Base-by-base conservation (phyloP, 768 basidiomycete species). In the Dentipellis sp. region DNA sequence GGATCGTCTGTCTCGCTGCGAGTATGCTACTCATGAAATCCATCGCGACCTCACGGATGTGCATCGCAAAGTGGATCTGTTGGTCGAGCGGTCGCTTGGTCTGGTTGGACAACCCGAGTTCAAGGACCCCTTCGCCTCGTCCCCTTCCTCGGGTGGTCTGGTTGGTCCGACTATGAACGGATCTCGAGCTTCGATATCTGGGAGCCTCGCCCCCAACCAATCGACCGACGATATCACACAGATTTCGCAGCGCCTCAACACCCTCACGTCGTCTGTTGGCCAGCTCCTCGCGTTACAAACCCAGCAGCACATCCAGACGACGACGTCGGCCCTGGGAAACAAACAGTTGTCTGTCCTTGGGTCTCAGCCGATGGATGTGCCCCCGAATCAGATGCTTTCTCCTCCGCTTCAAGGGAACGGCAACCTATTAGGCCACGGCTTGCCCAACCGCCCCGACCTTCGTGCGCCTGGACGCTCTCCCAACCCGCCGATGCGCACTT, bases 251-350 rank as follows among this genome's bases (percentile, higher is more conserved):
- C 81, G 88, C 40, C 74, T 94, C 54, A 86, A 83, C 65, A 84
- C 84, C 10, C 72, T 94, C 63, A 88, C 89, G 16, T 83, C 86
- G 2, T 91, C 91, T 8, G 91, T 94, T 52, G 86, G 90, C 21
- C 90, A 91, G 67, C 77, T 94, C 22, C 78, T 93, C 9, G 86
- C 87, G 2, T 68, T 91, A 45, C 88, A 90, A 67, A 90, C 88
- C 1, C 88, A 90, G 61, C 76, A 78, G 52, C 80, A 84, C 17
- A 56, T 57, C 39, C 64, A 63, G 37, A 42, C 45, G 52, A 47
- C 50, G 46, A 53, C 55, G 16, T 46, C 58, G 8, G 34, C 59
- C 61, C 39, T 55, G 71, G 23, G 74, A 71, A 21, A 58, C 40
- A 55, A 23, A 12, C 64, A 66, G 53, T 36, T 66, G 55, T 64